Percentiles rank a stretch among this genome's conserved stretches.
Evolutionary conservation across 1,284 basidiomycete species (phyloP).

Genomic region (Mycena citricolor): DNA sequence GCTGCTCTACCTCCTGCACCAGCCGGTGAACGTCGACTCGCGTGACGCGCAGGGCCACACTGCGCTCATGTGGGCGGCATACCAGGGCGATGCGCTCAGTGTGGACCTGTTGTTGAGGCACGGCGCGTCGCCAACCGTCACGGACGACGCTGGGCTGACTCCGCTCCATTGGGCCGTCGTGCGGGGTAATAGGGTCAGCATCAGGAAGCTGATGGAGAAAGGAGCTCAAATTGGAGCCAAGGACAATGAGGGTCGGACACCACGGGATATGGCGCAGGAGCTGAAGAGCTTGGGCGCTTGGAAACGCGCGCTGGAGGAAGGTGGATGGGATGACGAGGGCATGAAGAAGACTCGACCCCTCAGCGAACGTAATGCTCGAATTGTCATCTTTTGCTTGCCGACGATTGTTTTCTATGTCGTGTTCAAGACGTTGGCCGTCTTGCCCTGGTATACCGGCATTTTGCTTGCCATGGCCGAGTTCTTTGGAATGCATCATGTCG

Average conservation of each 20-base stretch:
- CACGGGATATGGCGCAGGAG: conserved; percentile 93
- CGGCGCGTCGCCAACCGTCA: conserved; percentile 75
- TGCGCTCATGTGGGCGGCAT: conserved; percentile 97
- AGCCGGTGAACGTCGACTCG: conserved; percentile 86
- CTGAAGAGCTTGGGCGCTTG: conserved; percentile 88
- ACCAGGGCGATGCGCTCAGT: conserved; percentile 95
- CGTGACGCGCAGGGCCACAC: conserved; percentile 93
- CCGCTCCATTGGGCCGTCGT: conserved; percentile 99
- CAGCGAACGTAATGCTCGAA: conserved; percentile 79
- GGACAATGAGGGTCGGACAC: conserved; percentile 85
- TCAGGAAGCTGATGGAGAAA: conserved; percentile 81
- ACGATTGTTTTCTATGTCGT: conserved; percentile 78
- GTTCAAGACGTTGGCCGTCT: conserved; percentile 77
- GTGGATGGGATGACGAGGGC: conserved; percentile 77
- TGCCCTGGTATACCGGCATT: conserved; percentile 90
- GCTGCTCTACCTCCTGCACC: conserved; percentile 88
- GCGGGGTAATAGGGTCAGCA: conserved; percentile 86
- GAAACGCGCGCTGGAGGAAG: conserved; percentile 85
- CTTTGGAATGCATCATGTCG: conserved; percentile 91
- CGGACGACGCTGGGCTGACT: conserved; percentile 83
- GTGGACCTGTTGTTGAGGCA: conserved; percentile 90
- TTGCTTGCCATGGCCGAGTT: conserved; percentile 83
- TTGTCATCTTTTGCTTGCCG: conserved; percentile 82
- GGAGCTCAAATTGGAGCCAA: conserved; percentile 83
- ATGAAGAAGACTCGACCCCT: conserved; percentile 65